Evolutionary conservation across 148 eudicot genomes (phyloP).

Genomic region (Rhododendron simsii): DNA sequence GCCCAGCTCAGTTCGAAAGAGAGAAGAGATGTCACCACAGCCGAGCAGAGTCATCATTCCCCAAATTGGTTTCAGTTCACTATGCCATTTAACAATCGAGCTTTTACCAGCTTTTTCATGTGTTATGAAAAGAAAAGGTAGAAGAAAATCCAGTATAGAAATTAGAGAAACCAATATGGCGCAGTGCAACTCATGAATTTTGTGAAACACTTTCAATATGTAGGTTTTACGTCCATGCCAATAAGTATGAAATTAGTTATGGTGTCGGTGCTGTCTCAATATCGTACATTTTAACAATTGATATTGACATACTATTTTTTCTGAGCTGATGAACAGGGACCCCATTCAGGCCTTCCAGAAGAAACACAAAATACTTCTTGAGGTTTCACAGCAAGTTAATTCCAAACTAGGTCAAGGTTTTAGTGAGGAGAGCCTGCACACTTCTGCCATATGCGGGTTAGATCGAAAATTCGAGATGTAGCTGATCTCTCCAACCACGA

Average conservation of each 20-base stretch:
- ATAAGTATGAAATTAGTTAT: not conserved
- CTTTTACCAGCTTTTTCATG: not conserved
- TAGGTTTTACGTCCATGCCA: not conserved
- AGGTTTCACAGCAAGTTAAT: not conserved
- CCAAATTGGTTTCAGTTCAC: not conserved
- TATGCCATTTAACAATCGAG: not conserved
- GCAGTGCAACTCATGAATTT: not conserved
- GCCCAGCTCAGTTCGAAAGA: not conserved
- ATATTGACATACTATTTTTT: not conserved
- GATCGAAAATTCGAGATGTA: not conserved
- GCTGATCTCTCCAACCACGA: not conserved
- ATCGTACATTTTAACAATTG: not conserved
- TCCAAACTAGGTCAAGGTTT: not conserved
- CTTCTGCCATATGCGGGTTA: not conserved
- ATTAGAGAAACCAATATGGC: not conserved
- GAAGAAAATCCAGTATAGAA: not conserved
- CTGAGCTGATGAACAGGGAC: not conserved
- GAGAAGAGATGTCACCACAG: not conserved
- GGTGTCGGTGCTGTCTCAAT: not conserved
- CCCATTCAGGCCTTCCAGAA: not conserved
- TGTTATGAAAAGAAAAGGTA: not conserved
- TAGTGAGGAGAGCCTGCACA: not conserved
- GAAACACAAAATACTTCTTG: not conserved
- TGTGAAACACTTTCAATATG: not conserved
- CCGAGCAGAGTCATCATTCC: not conserved